A percentile compares a stretch with the other conserved stretches of the same genome.
Conservation (phyloP, 2,329 filamentous ascomycete genomes). For the Cladosporium sphaerospermum region DNA sequence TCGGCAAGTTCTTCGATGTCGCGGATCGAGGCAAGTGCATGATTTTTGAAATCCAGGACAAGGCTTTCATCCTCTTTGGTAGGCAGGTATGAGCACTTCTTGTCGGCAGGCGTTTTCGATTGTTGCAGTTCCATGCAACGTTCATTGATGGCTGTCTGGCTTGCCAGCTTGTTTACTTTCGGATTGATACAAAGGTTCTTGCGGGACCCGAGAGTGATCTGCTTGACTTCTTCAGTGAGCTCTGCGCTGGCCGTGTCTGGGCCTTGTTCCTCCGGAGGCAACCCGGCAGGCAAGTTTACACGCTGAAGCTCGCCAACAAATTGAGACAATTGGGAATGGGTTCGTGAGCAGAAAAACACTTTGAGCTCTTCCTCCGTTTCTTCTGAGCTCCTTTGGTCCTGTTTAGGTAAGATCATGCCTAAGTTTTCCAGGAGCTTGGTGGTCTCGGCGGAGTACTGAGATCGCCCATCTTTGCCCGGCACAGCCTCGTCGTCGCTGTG, state of each 20-base stretch:
- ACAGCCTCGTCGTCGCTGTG: constrained; percentile 54
- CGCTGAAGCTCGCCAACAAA: constrained; percentile 77
- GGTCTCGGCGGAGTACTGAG: constrained; percentile 61
- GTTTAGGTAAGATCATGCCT: constrained; percentile 32
- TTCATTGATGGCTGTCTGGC: constrained; percentile 81
- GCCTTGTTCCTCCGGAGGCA: constrained; percentile 33
- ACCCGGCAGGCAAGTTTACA: constrained; percentile 67
- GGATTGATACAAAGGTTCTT: constrained; percentile 89
- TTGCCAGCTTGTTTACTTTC: constrained; percentile 64
- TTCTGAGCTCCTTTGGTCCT: constrained; percentile 36
- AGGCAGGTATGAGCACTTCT: constrained; percentile 70
- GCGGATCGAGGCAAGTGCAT: constrained; percentile 72
- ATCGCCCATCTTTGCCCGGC: constrained; percentile 14
- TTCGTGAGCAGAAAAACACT: constrained; percentile 88
- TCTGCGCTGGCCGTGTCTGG: background rate
- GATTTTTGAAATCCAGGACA: constrained; percentile 77
- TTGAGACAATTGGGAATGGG: constrained; percentile 85
- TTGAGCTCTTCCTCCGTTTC: constrained; percentile 62
- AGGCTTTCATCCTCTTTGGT: constrained; percentile 67
- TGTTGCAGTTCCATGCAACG: constrained; percentile 86
- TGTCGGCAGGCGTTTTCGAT: constrained; percentile 52
- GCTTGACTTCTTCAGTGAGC: constrained; percentile 61
- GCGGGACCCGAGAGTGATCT: constrained; percentile 76
- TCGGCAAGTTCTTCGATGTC: constrained; percentile 88
- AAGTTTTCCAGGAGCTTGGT: constrained; percentile 63